Evolutionary conservation across 352 stramenopile genomes (phyloP), one percentile per base, ranked within the genome.

Genomic region (Discostella stelligera): DNA sequence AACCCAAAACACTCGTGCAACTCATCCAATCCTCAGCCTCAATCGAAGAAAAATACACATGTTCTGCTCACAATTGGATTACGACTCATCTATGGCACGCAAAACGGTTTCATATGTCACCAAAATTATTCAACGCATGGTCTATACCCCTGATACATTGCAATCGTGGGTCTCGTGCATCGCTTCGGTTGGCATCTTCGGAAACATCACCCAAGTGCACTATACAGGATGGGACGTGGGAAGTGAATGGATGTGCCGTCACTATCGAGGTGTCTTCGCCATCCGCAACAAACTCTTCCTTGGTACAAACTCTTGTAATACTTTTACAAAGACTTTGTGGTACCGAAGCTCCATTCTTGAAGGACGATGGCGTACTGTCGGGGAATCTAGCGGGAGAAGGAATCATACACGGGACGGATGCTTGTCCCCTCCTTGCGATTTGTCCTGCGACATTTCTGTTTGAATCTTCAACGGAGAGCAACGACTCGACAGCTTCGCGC

Each of bases 81-180:
- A 32, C 74, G n/a, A 91, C 85, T 37, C 87, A 93, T 52, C 48
- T 88, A 18, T 93, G 87, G 87, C 85, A 93, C 60, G 74, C 81
- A 10, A 91, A 93, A 75, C 76, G 87, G 56, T 93, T 93, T 82
- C 85, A 89, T 37, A 85, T 90, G 14, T 68, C 63, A 85, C 32
- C 56, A 58, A 46, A 52, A 23, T 58, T 81, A 3, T 79, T 78
- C 61, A 14, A 44, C 37, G 70, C 74, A n/a, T 90, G 80, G 87
- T 70, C 66, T 14, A 62, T 93, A 54, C 87, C 87, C 32, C 60
- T 93, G 5, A 37, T 81, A 48, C 83, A 93, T 77, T 80, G 63
- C 14, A 89, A 90, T 77, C 80, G 87, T 56, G 87, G 87, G 49
- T 71, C 77, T 25, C 55, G 78, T 44, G 87, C 87, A 21, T 76